Percentiles rank a stretch among this genome's conserved stretches.
Evolutionary conservation across 164 flowering plant genomes (phyloP).

Genomic region (Macadamia tetraphylla): DNA sequence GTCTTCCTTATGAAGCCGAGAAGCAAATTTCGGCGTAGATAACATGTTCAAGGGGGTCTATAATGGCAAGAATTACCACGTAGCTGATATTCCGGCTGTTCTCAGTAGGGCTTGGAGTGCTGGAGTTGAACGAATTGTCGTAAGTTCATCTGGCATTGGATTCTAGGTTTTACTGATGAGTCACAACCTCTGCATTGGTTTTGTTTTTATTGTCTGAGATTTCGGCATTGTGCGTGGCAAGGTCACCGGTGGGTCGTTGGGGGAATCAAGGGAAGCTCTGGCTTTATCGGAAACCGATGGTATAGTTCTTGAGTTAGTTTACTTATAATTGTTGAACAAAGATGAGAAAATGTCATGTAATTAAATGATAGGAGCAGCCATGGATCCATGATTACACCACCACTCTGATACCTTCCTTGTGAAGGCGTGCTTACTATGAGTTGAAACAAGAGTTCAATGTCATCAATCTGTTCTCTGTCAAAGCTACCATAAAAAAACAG

Average conservation of each 20-base stretch:
- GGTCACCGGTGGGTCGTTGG: constrained; percentile 99
- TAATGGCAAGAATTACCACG: constrained; percentile 78
- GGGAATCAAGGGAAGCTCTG: constrained; percentile 90
- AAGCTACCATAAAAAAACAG: too few relatives aligned
- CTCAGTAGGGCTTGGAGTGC: constrained; percentile 85
- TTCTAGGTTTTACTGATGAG: background rate
- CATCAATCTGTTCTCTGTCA: too few relatives aligned
- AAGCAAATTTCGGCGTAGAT: constrained; percentile 34
- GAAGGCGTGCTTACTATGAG: too few relatives aligned
- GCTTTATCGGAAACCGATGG: constrained; percentile 97
- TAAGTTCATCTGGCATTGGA: constrained; percentile 15
- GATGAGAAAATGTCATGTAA: too few relatives aligned
- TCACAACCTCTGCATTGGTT: background rate
- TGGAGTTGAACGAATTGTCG: constrained; percentile 90
- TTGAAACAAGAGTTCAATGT: too few relatives aligned
- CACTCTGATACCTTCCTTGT: too few relatives aligned
- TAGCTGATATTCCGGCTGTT: constrained; percentile 60
- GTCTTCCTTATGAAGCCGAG: background rate
- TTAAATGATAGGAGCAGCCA: too few relatives aligned
- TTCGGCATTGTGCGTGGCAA: constrained; percentile 14
- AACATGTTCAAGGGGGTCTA: constrained; percentile 93
- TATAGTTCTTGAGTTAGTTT: constrained; percentile 13
- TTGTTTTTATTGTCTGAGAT: constrained; percentile 2
- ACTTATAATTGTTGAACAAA: too few relatives aligned
- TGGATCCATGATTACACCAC: too few relatives aligned